Evolutionary conservation across 495 filamentous ascomycete genomes (phyloP).

Genomic region (Copromyces sp.): DNA sequence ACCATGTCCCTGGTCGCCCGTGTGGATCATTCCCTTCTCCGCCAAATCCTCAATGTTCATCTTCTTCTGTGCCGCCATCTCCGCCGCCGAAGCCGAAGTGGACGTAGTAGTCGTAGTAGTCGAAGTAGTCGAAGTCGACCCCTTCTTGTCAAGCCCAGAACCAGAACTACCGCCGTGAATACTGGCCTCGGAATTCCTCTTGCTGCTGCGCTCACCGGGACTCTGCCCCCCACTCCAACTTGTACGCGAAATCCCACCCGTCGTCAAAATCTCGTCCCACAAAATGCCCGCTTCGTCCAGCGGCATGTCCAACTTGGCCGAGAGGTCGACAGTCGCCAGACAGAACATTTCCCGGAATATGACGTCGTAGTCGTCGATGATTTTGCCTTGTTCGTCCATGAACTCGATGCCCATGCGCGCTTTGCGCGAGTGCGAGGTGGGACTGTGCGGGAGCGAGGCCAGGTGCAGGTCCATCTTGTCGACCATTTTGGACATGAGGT

Average conservation of each 20-base stretch:
- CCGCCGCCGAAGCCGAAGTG: neutral
- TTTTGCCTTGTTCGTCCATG: conserved; percentile 30
- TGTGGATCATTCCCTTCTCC: conserved; percentile 23
- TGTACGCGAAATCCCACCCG: conserved; percentile 26
- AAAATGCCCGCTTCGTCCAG: conserved; percentile 60
- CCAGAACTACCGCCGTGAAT: neutral
- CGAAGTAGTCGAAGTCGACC: neutral
- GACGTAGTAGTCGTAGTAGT: neutral
- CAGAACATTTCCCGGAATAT: conserved; percentile 86
- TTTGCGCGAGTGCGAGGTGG: conserved; percentile 10
- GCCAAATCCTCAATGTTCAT: conserved; percentile 6
- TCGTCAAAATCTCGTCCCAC: conserved; percentile 68
- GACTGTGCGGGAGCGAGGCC: conserved; percentile 25
- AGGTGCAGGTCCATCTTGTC: conserved; percentile 57
- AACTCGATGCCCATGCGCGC: conserved; percentile 20
- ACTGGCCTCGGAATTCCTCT: neutral
- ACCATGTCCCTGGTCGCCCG: conserved; percentile 44
- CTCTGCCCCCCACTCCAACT: neutral
- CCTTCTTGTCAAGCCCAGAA: neutral
- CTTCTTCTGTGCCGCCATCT: neutral
- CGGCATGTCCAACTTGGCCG: conserved; percentile 49
- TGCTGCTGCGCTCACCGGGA: conserved; percentile 1
- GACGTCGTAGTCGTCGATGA: conserved; percentile 56
- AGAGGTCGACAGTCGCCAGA: conserved; percentile 63
- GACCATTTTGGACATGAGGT: conserved; percentile 52